Evolutionary conservation across 352 stramenopile species (phyloP), one percentile per base, ranked within the genome.

Genomic region (Phytopythium helicoides): DNA sequence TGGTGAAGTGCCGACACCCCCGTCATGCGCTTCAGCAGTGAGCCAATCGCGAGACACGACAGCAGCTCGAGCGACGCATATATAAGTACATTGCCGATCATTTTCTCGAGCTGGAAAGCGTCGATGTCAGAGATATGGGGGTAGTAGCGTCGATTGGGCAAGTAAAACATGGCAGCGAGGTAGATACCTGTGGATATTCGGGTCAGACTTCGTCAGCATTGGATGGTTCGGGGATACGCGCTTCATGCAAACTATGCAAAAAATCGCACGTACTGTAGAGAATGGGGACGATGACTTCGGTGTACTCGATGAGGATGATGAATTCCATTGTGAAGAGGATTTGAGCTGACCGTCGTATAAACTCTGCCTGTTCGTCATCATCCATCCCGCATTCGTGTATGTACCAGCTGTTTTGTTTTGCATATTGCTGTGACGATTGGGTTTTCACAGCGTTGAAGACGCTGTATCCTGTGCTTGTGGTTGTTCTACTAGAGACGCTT

Each of bases 111-210:
- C 1, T 34, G 35, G 0, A 19, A 18, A 19, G 1, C 21, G 16
- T 67, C 34, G 10, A 72, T 50, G 18, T 44, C 35, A 0, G 46
- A 42, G 15, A 79, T 57, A 47, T 81, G 68, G 3, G 57, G 51
- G 48, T 75, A 76, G 40, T 64, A 74, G 0, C 47, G 41, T 3
- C 57, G 56, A 41, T 78, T 78, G 1, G 59, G 57, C 1, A 78
- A 42, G 19, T 76, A 45, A 40, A 64, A 79, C 44, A 74, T 60
- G 31, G 53, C 22, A 5, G 58, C 35, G 6, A 64, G 47, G 47
- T 81, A 78, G 2, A 50, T 26, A 11, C 45, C 68, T 76, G 42
- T 23, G n/a, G n/a, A n/a, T n/a, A 47, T 23, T 36, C n/a, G 26
- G 26, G 11, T 10, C 42, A 0, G 3, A 39, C 5, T 26, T n/a